Evolutionary conservation across 2,329 filamentous ascomycete species (phyloP).

Genomic region (Colletotrichum sidae): DNA sequence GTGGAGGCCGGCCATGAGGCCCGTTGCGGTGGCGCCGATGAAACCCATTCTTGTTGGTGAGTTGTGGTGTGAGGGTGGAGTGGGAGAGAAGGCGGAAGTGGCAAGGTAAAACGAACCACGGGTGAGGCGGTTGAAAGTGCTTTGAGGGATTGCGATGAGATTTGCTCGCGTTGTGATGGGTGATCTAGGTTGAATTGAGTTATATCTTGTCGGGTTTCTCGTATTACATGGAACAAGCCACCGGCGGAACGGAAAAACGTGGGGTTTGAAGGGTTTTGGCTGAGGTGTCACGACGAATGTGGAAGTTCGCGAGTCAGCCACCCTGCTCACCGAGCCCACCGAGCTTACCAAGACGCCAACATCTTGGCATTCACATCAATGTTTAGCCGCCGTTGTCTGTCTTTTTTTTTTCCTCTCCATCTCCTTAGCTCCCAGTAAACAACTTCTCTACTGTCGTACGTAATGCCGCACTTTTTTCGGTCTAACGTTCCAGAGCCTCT

Average conservation of each 20-base stretch:
- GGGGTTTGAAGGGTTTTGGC: not conserved
- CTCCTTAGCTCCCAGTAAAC: too few species aligned
- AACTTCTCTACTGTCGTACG: too few species aligned
- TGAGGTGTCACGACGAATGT: slow-evolving; percentile 9
- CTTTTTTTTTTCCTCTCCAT: too few species aligned
- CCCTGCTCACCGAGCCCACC: slow-evolving; percentile 8
- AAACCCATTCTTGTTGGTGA: slow-evolving; percentile 44
- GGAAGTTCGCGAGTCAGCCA: slow-evolving; percentile 30
- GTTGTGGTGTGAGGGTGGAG: not conserved
- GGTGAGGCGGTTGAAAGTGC: not conserved
- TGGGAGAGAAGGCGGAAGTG: not conserved
- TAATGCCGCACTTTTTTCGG: too few species aligned
- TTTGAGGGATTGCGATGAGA: slow-evolving; percentile 1
- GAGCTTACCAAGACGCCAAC: not conserved
- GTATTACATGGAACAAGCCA: not conserved
- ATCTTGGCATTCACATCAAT: too few species aligned
- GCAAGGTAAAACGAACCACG: too few species aligned
- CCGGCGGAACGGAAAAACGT: slow-evolving; percentile 37
- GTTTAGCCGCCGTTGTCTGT: too few species aligned
- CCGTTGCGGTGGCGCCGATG: slow-evolving; percentile 49
- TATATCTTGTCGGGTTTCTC: not conserved
- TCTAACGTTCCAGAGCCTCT: too few species aligned
- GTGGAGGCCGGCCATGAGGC: slow-evolving; percentile 55
- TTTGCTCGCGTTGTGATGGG: not conserved
- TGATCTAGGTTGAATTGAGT: not conserved